Evolutionary conservation across 129 eudicot species (phyloP).

Genomic region (Centaurea solstitialis): DNA sequence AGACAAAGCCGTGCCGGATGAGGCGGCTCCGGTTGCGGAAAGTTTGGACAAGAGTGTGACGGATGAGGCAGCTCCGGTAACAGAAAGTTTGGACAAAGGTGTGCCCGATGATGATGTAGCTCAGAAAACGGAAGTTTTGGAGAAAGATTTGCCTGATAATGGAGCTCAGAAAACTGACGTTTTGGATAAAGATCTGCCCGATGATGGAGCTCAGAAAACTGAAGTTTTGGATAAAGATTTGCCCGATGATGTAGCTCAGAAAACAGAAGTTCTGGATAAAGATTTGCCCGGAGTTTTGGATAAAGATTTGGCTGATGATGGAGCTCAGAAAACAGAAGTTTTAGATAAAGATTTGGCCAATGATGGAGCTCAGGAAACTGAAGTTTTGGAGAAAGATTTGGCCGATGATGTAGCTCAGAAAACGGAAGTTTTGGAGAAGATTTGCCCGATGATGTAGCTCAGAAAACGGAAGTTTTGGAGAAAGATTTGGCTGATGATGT

Average conservation of each 20-base stretch:
- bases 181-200: slow-evolving; percentile 1
- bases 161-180: not conserved
- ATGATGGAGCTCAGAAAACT: not conserved
- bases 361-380: not conserved
- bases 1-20: slow-evolving; percentile 11
- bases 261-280: not conserved
- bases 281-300: not conserved
- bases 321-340: too few species aligned
- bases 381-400: too few species aligned
- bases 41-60: not conserved
- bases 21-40: not conserved
- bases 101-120: not conserved
- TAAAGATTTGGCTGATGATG: not conserved
- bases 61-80: not conserved
- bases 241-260: not conserved
- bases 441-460: slow-evolving; percentile 5
- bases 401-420: slow-evolving; percentile 18
- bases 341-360: not conserved
- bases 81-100: not conserved
- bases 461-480: not conserved
- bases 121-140: not conserved
- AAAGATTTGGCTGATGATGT: not conserved
- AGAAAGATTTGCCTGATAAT: not conserved
- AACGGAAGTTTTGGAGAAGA: slow-evolving; percentile 19
- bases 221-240: not conserved